Conservation (phyloP, 2,329 filamentous ascomycete genomes). For the Xylaria sp. region DNA sequence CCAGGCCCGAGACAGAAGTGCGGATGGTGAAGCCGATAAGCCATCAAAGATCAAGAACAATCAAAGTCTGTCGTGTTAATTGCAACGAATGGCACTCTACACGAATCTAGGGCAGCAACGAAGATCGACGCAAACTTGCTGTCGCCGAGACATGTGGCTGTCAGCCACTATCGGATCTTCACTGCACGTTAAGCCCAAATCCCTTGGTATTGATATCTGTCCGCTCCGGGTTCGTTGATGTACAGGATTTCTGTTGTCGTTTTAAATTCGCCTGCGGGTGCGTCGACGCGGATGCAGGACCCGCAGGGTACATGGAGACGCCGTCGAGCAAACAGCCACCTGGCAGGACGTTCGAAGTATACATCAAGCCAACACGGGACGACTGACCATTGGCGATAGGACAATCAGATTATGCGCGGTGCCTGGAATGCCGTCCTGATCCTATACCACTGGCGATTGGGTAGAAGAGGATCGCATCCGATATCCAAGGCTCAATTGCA, state of each 20-base stretch:
- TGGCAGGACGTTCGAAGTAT: constrained; percentile 21
- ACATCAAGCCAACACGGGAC: constrained; percentile 11
- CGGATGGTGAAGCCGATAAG: no score
- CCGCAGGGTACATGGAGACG: constrained; percentile 19
- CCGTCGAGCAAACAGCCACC: constrained; percentile 23
- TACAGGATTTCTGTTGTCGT: constrained; percentile 15
- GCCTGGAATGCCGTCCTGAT: constrained; percentile 14
- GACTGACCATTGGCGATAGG: background rate
- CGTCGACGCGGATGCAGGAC: constrained; percentile 26
- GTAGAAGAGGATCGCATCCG: background rate
- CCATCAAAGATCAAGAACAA: background rate
- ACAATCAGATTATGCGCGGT: constrained; percentile 23
- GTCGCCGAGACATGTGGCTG: constrained; percentile 23
- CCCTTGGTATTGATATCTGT: constrained; percentile 25
- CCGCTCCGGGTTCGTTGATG: constrained; percentile 25
- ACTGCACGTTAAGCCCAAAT: constrained; percentile 19
- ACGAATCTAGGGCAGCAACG: constrained; percentile 8
- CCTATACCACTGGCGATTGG: background rate
- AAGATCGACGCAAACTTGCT: constrained; percentile 16
- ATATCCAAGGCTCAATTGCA: constrained; percentile 12
- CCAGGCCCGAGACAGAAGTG: no score
- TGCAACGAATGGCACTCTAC: background rate
- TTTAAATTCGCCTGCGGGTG: constrained; percentile 15
- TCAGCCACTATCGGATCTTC: constrained; percentile 26
- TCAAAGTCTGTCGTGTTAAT: background rate